Evolutionary conservation across 495 filamentous ascomycete species (phyloP).

Genomic region (Wilcoxina mikolae): DNA sequence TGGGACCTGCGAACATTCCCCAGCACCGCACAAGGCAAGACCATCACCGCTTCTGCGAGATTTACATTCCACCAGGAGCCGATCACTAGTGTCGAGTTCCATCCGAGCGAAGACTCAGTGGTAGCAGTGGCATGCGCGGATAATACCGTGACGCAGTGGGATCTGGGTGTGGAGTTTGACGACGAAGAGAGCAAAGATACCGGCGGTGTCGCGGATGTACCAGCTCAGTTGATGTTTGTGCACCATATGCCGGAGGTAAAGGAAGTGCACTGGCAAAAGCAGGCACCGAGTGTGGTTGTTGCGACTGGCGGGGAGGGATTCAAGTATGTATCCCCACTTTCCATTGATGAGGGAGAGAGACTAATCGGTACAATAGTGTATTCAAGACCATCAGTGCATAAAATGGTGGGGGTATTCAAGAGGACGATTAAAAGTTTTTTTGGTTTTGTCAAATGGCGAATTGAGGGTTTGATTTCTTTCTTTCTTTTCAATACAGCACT

Average conservation of each 20-base stretch:
- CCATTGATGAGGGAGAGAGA: background rate
- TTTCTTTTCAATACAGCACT: too few species aligned
- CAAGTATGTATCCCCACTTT: constrained; percentile 36
- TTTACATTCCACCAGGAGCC: constrained; percentile 93
- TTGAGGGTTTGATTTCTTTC: too few species aligned
- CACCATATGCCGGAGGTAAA: constrained; percentile 91
- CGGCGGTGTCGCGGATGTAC: constrained; percentile 73
- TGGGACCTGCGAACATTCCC: constrained; percentile 89
- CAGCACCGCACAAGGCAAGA: constrained; percentile 42
- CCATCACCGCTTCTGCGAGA: constrained; percentile 49
- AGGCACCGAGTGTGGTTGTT: constrained; percentile 83
- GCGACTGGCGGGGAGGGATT: constrained; percentile 81
- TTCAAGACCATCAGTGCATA: constrained; percentile 48
- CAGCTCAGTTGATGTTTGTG: constrained; percentile 87
- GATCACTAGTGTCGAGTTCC: constrained; percentile 93
- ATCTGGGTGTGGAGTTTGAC: constrained; percentile 88
- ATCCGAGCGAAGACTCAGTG: constrained; percentile 89
- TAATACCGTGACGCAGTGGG: constrained; percentile 89
- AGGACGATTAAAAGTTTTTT: background rate
- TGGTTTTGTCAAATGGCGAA: too few species aligned
- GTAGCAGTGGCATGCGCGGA: constrained; percentile 85
- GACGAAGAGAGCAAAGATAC: constrained; percentile 90
- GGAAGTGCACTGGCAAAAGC: constrained; percentile 92
- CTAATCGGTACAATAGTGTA: constrained; percentile 34
- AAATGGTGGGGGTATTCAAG: background rate